These are phyloP conservation scores for Nannizziopsis arthrosporioides DNA, from an alignment of 2,329 filamentous ascomycete species.

Conservation along the genomic window DNA sequence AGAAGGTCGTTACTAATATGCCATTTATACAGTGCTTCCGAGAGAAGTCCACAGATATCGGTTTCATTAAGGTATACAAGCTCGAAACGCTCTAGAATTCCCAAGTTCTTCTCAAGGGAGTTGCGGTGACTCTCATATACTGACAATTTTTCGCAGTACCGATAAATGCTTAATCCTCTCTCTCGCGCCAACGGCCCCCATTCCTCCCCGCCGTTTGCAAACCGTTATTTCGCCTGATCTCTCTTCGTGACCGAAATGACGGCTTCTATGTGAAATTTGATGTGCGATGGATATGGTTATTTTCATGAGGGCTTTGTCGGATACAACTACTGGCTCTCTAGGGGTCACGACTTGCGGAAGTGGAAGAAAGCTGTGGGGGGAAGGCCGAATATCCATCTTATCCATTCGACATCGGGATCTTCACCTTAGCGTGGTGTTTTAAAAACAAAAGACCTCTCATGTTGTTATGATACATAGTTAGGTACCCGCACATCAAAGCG, in stretches of 20 bases:
- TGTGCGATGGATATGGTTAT: background rate
- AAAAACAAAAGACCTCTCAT: background rate
- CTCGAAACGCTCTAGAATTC: background rate
- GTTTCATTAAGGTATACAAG: conserved; percentile 51
- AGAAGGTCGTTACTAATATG: conserved; percentile 3
- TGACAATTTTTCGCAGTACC: conserved; percentile 9
- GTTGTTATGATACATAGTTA: conserved; percentile 9
- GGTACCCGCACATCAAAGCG: conserved; percentile 3
- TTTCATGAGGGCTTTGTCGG: background rate
- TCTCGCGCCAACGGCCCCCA: conserved; percentile 1
- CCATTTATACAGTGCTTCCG: conserved; percentile 48
- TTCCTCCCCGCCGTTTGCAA: background rate
- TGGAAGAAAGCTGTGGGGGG: conserved; percentile 2
- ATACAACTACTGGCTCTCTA: background rate
- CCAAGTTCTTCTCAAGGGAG: background rate
- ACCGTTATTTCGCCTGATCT: background rate
- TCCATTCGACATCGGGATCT: background rate
- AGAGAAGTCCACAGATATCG: conserved; percentile 56
- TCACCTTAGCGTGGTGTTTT: conserved; percentile 4
- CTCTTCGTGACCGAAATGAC: background rate
- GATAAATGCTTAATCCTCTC: conserved; percentile 8
- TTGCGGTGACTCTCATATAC: background rate
- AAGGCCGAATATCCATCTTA: background rate
- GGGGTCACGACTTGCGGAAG: background rate
- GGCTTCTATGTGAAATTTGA: background rate